phyloP scores from a whole-genome alignment of 345 rosid species.

The Mangifera indica region DNA sequence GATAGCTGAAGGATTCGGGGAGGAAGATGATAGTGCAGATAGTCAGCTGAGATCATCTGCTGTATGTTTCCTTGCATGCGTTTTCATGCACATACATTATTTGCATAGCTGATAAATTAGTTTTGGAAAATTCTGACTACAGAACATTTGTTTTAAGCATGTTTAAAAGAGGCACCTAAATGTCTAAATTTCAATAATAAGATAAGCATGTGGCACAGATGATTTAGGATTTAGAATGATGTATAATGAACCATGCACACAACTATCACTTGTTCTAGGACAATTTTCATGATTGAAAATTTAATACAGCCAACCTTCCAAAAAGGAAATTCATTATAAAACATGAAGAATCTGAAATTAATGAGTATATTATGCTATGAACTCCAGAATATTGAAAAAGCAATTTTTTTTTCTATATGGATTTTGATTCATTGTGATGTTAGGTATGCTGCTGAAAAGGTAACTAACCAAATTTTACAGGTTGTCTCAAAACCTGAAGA shows the following conservation, averaged over 20 bases:
- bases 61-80: conserved; percentile 49
- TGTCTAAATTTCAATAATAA: neutral
- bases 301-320: neutral
- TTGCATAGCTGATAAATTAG: neutral
- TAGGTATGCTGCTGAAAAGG: neutral
- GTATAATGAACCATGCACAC: neutral
- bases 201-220: neutral
- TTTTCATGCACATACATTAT: neutral
- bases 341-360: neutral
- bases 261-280: neutral
- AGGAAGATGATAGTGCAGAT: conserved; percentile 84
- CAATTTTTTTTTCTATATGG: neutral
- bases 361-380: neutral
- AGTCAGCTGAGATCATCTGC: conserved; percentile 92
- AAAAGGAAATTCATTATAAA: neutral
- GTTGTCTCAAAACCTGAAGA: neutral
- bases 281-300: neutral
- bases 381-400: neutral
- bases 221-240: neutral
- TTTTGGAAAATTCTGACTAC: neutral
- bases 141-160: neutral
- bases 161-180: neutral
- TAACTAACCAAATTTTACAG: neutral
- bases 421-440: neutral
- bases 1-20: conserved; percentile 97